Evolutionary conservation across 805 yeast species (phyloP).

Genomic region (Ogataea ganodermae): DNA sequence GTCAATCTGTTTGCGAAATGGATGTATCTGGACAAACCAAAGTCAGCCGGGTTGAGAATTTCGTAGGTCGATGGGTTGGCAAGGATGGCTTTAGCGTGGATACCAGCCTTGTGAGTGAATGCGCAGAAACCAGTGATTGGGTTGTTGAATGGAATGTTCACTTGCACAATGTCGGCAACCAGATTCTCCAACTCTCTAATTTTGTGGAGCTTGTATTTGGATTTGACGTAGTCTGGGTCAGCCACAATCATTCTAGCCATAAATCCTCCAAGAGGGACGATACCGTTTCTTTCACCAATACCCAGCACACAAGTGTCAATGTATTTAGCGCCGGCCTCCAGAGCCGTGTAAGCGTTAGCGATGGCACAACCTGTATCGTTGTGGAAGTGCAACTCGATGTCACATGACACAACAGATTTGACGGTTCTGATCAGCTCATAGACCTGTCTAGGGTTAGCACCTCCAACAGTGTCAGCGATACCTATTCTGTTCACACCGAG

Average conservation of each 20-base stretch:
- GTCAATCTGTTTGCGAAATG: constrained; percentile 63
- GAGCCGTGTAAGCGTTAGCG: constrained; percentile 63
- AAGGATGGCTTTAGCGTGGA: constrained; percentile 61
- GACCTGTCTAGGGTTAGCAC: constrained; percentile 65
- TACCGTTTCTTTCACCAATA: constrained; percentile 66
- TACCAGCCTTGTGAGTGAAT: constrained; percentile 65
- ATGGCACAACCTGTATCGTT: constrained; percentile 66
- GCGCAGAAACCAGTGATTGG: constrained; percentile 68
- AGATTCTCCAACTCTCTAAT: constrained; percentile 59
- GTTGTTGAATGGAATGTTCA: constrained; percentile 61
- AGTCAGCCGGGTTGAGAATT: constrained; percentile 57
- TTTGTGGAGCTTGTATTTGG: constrained; percentile 57
- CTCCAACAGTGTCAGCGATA: constrained; percentile 65
- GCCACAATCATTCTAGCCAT: constrained; percentile 68
- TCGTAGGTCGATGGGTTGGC: constrained; percentile 67
- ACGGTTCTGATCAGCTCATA: constrained; percentile 60
- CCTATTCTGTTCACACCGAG: constrained; percentile 65
- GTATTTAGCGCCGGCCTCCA: constrained; percentile 62
- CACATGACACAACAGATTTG: constrained; percentile 58
- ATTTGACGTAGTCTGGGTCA: constrained; percentile 57
- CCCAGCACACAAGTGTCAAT: constrained; percentile 62
- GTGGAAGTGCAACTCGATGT: constrained; percentile 63
- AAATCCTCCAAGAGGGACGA: constrained; percentile 61
- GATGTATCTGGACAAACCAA: constrained; percentile 61
- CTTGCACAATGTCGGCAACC: constrained; percentile 61